Base-by-base conservation (phyloP, 106 monocot genomes). In the Triglochin maritima region DNA sequence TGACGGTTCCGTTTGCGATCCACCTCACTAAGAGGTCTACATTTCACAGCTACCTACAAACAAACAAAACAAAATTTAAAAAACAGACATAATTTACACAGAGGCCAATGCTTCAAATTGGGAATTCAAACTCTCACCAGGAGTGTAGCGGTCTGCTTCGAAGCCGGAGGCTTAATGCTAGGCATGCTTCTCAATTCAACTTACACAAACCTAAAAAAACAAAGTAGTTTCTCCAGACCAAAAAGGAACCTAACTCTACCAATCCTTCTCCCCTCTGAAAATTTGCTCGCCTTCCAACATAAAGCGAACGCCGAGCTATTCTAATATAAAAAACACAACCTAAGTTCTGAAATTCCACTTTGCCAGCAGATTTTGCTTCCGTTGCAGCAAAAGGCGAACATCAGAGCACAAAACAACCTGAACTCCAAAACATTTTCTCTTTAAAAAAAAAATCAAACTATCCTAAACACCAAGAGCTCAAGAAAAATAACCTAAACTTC, bases 11-110 rank as follows among this genome's bases (percentile, higher is more conserved):
- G 58, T 10, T 69, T 69, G 50, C 76, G 57, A 63, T 98, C 96
- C 46, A 47, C 66, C 29, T 75, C 85, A 3, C 84, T 76, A 50
- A 98, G 60, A 10, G 96, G 91, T 74, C 88, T 88, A 71, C 96
- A 98, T 66, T 98, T 98, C 63, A 98, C 88, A 71, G 96, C 86
- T 52, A 98, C 95, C 95, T 96, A 67, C 54, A 77, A 62, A 3
- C 46, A 17, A 61, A 67, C 16, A n/a, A 59, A 79, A 64, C 46
- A 46, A 15, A 2, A 60, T 43, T 50, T 29, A 46, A 50, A 65
- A 73, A 57, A 5, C 17, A 45, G 57, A 11, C 2, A 63, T 6
- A 59, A 62, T 55, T 4, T n/a, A 3, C 55, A 49, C 47, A 62
- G 11, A 49, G 15, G 7, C 5, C 2, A 64, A 49, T 48, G 13